These are phyloP conservation scores for Triticum monococcum DNA, from an alignment of 176 grass and related monocot species.

Conservation along the genomic window DNA sequence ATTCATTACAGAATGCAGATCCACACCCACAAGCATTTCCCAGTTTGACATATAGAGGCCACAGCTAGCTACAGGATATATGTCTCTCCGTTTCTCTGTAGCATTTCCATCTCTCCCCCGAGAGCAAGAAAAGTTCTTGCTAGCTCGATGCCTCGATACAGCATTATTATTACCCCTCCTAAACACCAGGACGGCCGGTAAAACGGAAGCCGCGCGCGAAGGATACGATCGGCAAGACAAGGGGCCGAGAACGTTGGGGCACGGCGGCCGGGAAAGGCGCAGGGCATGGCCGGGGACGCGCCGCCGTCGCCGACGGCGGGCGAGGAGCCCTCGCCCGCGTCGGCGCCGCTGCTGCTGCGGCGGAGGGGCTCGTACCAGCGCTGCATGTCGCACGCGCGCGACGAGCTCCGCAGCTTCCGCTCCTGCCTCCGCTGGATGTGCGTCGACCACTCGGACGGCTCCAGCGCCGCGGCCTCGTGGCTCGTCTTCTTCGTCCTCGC, in stretches of 20 bases:
- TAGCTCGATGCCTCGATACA: not conserved
- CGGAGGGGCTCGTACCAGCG: conserved; percentile 44
- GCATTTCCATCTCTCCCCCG: not conserved
- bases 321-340: not conserved
- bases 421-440: conserved; percentile 74
- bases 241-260: not conserved
- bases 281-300: conserved; percentile 1
- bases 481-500: conserved; percentile 40
- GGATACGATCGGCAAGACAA: not conserved
- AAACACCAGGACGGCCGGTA: conserved; percentile 31
- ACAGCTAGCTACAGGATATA: not conserved
- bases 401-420: conserved; percentile 71
- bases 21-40: conserved; percentile 11
- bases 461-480: conserved; percentile 32
- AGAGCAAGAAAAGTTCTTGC: not conserved
- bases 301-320: not conserved
- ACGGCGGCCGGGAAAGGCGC: not conserved
- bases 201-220: not conserved
- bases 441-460: conserved; percentile 47
- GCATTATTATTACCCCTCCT: conserved; percentile 17
- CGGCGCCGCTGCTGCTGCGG: conserved; percentile 39
- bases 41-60: not conserved
- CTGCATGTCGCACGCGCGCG: conserved; percentile 49
- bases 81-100: not conserved
- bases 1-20: not conserved